These are phyloP conservation scores for Russula olivacea DNA, from an alignment of 768 basidiomycete genomes.

Conservation along the genomic window DNA sequence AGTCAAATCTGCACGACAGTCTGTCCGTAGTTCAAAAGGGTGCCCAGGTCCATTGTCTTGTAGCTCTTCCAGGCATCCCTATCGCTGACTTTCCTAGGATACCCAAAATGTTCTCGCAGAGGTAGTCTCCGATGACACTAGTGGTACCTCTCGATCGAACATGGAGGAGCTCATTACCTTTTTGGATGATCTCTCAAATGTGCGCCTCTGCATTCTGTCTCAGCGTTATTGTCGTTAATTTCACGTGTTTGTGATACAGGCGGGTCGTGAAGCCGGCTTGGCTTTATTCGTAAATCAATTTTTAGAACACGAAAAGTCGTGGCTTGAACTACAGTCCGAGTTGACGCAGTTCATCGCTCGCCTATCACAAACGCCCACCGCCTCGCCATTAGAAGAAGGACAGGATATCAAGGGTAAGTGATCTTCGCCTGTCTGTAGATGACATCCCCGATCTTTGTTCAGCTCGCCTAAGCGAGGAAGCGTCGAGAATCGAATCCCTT, in stretches of 20 bases:
- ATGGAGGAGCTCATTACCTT: slow-evolving; percentile 8
- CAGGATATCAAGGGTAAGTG: slow-evolving; percentile 11
- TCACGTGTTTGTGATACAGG: slow-evolving; percentile 1
- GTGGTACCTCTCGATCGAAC: background rate
- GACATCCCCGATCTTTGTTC: background rate
- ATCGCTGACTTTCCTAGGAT: slow-evolving; percentile 11
- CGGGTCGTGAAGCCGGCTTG: background rate
- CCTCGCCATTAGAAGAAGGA: slow-evolving; percentile 6
- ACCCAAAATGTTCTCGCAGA: slow-evolving; percentile 4
- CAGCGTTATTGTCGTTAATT: background rate
- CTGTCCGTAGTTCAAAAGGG: slow-evolving; percentile 38
- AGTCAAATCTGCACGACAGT: slow-evolving; percentile 47
- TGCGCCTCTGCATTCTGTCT: background rate
- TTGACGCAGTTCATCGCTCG: slow-evolving; percentile 11
- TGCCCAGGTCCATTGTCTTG: slow-evolving; percentile 27
- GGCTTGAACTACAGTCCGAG: slow-evolving; percentile 13
- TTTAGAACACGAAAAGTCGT: slow-evolving; percentile 21
- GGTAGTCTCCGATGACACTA: background rate
- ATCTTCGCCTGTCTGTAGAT: background rate
- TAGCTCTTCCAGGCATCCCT: background rate
- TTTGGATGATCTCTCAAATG: slow-evolving; percentile 13
- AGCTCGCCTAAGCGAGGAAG: slow-evolving; percentile 13
- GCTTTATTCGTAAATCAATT: slow-evolving; percentile 17
- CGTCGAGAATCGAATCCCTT: slow-evolving; percentile 4
- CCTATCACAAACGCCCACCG: slow-evolving; percentile 13